Conservation (phyloP, 163 green algal genomes). For the Chlamydomonas reinhardtii region DNA sequence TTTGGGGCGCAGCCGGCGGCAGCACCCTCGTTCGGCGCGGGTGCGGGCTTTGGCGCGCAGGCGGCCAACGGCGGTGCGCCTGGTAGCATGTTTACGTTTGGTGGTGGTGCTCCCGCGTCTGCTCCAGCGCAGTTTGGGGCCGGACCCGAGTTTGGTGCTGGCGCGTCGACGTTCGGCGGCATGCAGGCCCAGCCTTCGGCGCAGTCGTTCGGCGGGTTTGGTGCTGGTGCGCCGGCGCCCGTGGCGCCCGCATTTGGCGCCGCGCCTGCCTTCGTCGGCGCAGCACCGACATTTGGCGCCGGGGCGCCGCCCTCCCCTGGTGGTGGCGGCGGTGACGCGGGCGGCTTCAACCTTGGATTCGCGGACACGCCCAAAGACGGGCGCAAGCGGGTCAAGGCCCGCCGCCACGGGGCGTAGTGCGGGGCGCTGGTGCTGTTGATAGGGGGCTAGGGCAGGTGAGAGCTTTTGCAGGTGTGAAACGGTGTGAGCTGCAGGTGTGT, state of each 20-base stretch:
- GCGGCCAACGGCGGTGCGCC: neutral
- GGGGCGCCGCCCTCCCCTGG: neutral
- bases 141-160: neutral
- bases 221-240: neutral
- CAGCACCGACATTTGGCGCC: neutral
- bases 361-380: slow-evolving; percentile 26
- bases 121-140: too few relatives aligned
- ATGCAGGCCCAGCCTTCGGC: neutral
- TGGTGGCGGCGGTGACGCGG: slow-evolving; percentile 1
- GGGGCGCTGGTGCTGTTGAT: too few relatives aligned
- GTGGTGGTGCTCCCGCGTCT: neutral
- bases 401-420: slow-evolving; percentile 6
- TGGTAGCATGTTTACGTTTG: slow-evolving; percentile 31
- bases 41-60: neutral
- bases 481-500: too few relatives aligned
- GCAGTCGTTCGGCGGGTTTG: neutral
- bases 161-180: neutral
- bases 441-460: too few relatives aligned
- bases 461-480: too few relatives aligned
- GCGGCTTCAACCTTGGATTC: slow-evolving; percentile 10
- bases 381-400: slow-evolving; percentile 38
- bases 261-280: neutral
- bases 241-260: neutral
- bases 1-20: neutral
- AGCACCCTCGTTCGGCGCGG: neutral